Conservation (phyloP, 768 basidiomycete species). For the Lactifluus piperatus region DNA sequence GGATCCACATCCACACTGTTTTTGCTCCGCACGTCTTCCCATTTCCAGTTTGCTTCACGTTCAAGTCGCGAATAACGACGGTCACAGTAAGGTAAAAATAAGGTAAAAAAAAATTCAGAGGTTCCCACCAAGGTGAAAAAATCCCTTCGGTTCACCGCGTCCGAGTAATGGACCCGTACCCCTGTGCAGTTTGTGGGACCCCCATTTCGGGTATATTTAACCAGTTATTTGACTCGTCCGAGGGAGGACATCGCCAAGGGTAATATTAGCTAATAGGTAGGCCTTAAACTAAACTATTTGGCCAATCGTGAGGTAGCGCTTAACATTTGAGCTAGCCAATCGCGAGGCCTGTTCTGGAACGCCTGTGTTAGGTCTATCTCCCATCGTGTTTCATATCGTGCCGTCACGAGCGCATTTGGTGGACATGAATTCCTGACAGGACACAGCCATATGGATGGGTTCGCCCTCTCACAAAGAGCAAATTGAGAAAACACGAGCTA, state of each 20-base stretch:
- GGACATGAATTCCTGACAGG: not conserved
- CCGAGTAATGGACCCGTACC: constrained; percentile 11
- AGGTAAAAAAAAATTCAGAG: not conserved
- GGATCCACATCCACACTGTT: constrained; percentile 12
- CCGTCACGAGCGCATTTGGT: constrained; percentile 3
- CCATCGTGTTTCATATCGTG: constrained; percentile 10
- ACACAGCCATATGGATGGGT: not conserved
- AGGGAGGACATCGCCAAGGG: constrained; percentile 2
- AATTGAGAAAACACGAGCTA: constrained; percentile 16
- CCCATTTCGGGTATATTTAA: constrained; percentile 15
- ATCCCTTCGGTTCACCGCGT: constrained; percentile 1
- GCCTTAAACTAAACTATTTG: not conserved
- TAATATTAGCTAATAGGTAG: constrained; percentile 12
- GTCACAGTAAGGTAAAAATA: not conserved
- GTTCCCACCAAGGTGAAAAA: not conserved
- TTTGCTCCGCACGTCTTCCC: constrained; percentile 2
- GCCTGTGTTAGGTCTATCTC: not conserved
- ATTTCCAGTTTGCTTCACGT: not conserved
- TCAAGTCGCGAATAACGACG: constrained; percentile 10
- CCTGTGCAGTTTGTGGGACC: constrained; percentile 10
- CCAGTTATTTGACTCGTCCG: not conserved
- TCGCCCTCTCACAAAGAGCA: not conserved
- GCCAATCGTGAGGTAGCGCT: constrained; percentile 11
- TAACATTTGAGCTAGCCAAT: not conserved
- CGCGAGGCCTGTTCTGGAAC: constrained; percentile 1